A percentile compares a stretch with the other conserved stretches of the same genome.
Conservation (phyloP, 1,284 basidiomycete species). For the Athelia sp. region DNA sequence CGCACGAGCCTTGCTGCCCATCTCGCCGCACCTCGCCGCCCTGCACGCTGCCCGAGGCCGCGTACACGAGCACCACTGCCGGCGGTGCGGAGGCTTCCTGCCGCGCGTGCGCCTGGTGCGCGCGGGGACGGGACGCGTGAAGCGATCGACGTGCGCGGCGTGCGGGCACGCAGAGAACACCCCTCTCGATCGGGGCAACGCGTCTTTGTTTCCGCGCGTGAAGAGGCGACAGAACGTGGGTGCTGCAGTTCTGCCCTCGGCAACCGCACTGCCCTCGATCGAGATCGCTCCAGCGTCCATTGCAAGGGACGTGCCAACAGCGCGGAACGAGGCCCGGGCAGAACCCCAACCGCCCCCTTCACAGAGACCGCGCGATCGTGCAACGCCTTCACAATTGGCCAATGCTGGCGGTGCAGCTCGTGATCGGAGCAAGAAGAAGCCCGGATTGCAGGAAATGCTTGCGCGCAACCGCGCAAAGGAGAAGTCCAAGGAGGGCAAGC, state of each 20-base stretch:
- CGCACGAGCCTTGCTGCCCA: conserved; percentile 38
- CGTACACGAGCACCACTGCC: conserved; percentile 36
- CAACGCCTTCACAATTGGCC: background rate
- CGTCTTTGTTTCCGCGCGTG: conserved; percentile 8
- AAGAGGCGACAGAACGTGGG: conserved; percentile 1
- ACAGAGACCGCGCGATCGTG: background rate
- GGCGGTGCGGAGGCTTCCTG: conserved; percentile 13
- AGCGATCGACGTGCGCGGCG: background rate
- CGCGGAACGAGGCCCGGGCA: background rate
- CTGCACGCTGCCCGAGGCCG: conserved; percentile 44
- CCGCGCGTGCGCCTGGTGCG: background rate
- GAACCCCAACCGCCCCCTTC: background rate
- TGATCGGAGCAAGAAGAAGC: conserved; percentile 36
- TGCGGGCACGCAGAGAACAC: conserved; percentile 1
- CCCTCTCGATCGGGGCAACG: conserved; percentile 6
- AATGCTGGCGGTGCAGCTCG: conserved; percentile 4
- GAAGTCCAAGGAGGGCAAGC: conserved; percentile 19
- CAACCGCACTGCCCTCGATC: conserved; percentile 8
- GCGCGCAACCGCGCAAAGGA: conserved; percentile 51
- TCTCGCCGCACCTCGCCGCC: conserved; percentile 54
- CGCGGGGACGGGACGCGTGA: background rate
- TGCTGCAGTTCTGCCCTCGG: conserved; percentile 2
- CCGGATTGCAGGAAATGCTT: conserved; percentile 56
- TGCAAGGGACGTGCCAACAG: background rate
- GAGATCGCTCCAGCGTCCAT: conserved; percentile 10